A percentile compares a stretch with the other conserved stretches of the same genome.
phyloP scores from a whole-genome alignment of 305 asterid species.

The Solanum hybrid region DNA sequence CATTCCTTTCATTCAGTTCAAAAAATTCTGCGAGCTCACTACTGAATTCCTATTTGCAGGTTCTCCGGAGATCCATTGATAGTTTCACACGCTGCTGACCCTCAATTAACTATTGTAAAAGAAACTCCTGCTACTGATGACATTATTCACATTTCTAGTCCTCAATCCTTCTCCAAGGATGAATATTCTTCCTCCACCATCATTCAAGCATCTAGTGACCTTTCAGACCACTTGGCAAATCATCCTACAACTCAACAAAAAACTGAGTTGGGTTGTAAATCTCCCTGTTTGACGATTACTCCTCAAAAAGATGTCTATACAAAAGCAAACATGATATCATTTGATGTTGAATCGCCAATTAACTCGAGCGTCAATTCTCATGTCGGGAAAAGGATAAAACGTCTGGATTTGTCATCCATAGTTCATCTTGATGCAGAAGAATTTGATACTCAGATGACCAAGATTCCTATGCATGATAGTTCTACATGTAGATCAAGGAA shows the following conservation, averaged over 20 bases:
- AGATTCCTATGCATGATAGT: conserved; percentile 33
- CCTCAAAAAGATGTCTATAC: conserved; percentile 39
- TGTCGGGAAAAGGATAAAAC: conserved; percentile 53
- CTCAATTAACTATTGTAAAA: conserved; percentile 45
- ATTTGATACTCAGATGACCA: conserved; percentile 22
- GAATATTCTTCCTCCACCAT: conserved; percentile 31
- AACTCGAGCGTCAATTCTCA: conserved; percentile 58
- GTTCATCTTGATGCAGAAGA: conserved; percentile 25
- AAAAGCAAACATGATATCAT: conserved; percentile 15
- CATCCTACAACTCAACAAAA: conserved; percentile 24
- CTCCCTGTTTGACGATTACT: conserved; percentile 28
- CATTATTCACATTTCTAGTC: conserved; percentile 21
- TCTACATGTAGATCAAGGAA: conserved; percentile 37
- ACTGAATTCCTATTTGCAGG: conserved; percentile 28
- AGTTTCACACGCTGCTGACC: conserved; percentile 28
- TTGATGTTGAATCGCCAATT: conserved; percentile 47
- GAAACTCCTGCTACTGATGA: conserved; percentile 49
- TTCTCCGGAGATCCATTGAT: conserved; percentile 26
- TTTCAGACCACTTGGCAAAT: conserved; percentile 27
- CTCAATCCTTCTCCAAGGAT: conserved; percentile 26
- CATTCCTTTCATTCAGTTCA: not conserved
- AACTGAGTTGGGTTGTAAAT: conserved; percentile 25
- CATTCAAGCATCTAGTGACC: conserved; percentile 15
- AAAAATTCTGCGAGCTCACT: not conserved
- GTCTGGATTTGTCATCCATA: conserved; percentile 29